Percentiles rank a stretch among this genome's conserved stretches.
Evolutionary conservation across 768 basidiomycete species (phyloP).

Genomic region (Megacollybia marginata): DNA sequence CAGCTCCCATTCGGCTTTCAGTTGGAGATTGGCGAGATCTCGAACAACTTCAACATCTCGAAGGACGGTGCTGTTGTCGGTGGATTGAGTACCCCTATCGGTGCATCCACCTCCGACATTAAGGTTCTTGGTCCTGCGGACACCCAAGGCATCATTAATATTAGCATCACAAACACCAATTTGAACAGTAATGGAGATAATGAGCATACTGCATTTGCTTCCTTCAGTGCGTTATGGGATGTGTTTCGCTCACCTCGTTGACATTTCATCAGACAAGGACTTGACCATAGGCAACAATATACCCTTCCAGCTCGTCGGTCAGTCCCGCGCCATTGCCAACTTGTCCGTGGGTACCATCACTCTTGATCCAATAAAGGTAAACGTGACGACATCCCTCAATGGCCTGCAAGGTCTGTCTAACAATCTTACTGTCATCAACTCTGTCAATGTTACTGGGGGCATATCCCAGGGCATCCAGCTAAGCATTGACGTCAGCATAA

Average conservation of each 20-base stretch:
- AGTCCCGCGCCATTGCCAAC: conserved; percentile 52
- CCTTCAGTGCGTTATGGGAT: conserved; percentile 42
- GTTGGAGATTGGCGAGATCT: conserved; percentile 49
- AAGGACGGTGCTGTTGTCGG: conserved; percentile 46
- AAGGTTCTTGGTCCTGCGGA: conserved; percentile 41
- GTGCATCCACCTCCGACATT: conserved; percentile 58
- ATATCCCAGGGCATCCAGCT: conserved; percentile 51
- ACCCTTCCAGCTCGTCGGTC: conserved; percentile 52
- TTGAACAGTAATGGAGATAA: conserved; percentile 35
- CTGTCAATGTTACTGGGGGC: conserved; percentile 63
- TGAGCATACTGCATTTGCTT: conserved; percentile 44
- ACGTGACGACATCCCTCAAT: conserved; percentile 52
- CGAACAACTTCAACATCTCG: conserved; percentile 58
- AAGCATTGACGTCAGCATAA: conserved; percentile 52
- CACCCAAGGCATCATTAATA: conserved; percentile 59
- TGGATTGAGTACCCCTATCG: conserved; percentile 52
- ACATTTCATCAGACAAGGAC: conserved; percentile 35
- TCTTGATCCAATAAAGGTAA: conserved; percentile 66
- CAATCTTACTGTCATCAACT: conserved; percentile 43
- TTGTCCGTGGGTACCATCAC: conserved; percentile 58
- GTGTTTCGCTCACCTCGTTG: conserved; percentile 1
- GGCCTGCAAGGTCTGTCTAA: conserved; percentile 54
- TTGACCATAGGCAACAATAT: conserved; percentile 43
- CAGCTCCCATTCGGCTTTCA: conserved; percentile 69
- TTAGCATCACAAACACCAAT: conserved; percentile 48